Evolutionary conservation across 1,284 basidiomycete species (phyloP), one percentile per base, ranked within the genome.

Genomic region (Pyrrhoderma noxium): DNA sequence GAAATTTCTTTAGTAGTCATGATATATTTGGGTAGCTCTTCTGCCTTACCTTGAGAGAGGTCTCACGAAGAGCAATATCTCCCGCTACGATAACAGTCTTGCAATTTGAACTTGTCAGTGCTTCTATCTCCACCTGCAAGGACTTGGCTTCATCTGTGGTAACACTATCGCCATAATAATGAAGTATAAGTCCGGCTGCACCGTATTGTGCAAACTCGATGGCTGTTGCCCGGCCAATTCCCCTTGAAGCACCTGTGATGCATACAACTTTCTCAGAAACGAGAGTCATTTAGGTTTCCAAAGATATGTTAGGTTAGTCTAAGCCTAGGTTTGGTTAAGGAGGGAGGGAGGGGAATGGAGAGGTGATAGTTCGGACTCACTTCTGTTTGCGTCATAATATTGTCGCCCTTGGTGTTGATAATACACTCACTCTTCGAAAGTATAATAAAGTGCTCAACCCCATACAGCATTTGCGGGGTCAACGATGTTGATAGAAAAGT

Each of bases 191-290:
- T 23, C 72, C 78, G 8, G 72, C 68, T n/a, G 85, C 85, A 16
- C 85, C 85, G 57, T 89, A 77, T 54, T 77, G 74, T 23, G 74
- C 76, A 49, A 72, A 75, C 62, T 79, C 76, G 51, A 87, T 64
- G 3, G 84, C 85, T 56, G 80, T 83, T n/a, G 80, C 84, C 45
- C 82, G 73, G 16, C 88, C 87, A 51, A 90, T 91, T n/a, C 88
- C 86, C 52, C 82, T 73, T n/a, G 83, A 85, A 16, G 82, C 74
- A 27, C 88, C 87, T 11, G 86, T 89, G 59, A 89, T 82, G 54
- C 79, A 78, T 16, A 87, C 79, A 23, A 86, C 67, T 62, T 87
- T 87, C 60, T 74, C 70, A 11, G 68, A 63, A 11, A 85, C 75
- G 22, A 86, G 68, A 49, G 68, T 62, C 72, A 77, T 77, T 43